Percentiles rank a stretch among this genome's conserved stretches.
phyloP scores from a whole-genome alignment of 768 basidiomycete genomes.

The Boletales sp. region DNA sequence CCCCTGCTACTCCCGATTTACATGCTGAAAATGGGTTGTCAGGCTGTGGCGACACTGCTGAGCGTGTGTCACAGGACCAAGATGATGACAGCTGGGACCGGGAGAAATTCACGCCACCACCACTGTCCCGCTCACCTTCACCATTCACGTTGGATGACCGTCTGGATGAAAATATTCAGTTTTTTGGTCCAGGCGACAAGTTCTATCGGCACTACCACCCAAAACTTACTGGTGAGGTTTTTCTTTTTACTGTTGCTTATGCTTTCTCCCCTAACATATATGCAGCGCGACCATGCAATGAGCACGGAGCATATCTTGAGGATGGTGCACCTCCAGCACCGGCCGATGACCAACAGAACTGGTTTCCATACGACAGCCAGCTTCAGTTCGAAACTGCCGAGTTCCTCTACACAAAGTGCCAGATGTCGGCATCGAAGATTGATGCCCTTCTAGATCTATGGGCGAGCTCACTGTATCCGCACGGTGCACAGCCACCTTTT shows the following conservation, averaged over 20 bases:
- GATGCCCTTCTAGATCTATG: conserved; percentile 18
- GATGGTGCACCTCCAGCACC: conserved; percentile 1
- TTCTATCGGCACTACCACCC: conserved; percentile 3
- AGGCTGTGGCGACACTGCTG: too few relatives aligned
- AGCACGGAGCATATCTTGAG: not conserved
- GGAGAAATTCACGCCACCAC: not conserved
- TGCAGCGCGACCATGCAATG: not conserved
- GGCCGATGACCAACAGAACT: not conserved
- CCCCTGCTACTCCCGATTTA: too few relatives aligned
- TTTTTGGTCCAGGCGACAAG: not conserved
- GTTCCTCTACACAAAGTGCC: conserved; percentile 15
- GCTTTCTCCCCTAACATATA: too few relatives aligned
- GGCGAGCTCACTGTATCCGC: conserved; percentile 9
- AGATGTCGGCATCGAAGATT: conserved; percentile 20
- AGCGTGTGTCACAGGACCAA: too few relatives aligned
- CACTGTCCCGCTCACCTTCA: not conserved
- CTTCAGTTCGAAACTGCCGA: conserved; percentile 17
- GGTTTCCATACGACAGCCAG: conserved; percentile 9
- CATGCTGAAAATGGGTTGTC: too few relatives aligned
- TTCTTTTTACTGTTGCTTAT: not conserved
- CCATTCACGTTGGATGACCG: not conserved
- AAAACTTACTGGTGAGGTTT: not conserved
- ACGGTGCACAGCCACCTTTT: conserved; percentile 23
- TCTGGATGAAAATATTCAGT: not conserved
- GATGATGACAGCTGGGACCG: not conserved